These are phyloP conservation scores for Colletotrichum chlorophyti DNA, from an alignment of 2,329 filamentous ascomycete genomes.

Conservation along the genomic window DNA sequence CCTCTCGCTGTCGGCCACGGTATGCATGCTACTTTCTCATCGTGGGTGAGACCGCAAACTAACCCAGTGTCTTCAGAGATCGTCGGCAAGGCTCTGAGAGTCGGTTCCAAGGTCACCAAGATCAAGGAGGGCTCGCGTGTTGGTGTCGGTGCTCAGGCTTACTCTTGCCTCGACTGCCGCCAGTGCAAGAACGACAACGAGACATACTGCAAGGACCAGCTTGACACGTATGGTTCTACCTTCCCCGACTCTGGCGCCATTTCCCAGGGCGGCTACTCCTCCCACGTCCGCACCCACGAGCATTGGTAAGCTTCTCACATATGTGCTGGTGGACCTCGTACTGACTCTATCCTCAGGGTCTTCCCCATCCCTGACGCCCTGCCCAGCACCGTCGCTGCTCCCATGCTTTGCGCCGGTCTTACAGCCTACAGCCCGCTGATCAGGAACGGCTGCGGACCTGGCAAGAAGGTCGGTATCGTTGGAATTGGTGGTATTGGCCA, in stretches of 20 bases:
- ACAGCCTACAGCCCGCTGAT: conserved; percentile 82
- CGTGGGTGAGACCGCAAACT: background rate
- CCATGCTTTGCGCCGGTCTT: conserved; percentile 85
- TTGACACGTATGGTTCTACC: conserved; percentile 65
- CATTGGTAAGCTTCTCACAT: conserved; percentile 58
- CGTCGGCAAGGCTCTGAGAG: conserved; percentile 70
- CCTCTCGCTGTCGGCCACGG: conserved; percentile 74
- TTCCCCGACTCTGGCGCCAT: conserved; percentile 68
- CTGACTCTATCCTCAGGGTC: conserved; percentile 46
- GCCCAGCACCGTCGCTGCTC: conserved; percentile 67
- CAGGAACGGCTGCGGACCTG: conserved; percentile 76
- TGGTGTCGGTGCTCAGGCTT: conserved; percentile 73
- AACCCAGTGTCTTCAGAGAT: conserved; percentile 56
- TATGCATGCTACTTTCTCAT: conserved; percentile 36
- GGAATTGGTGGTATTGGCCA: conserved; percentile 77
- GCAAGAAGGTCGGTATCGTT: conserved; percentile 80
- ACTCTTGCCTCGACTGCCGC: conserved; percentile 69
- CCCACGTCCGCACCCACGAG: conserved; percentile 76
- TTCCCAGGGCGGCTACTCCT: conserved; percentile 66
- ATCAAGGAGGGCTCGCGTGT: conserved; percentile 69
- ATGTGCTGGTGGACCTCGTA: background rate
- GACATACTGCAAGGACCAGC: conserved; percentile 69
- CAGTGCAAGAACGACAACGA: conserved; percentile 72
- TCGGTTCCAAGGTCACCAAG: conserved; percentile 69
- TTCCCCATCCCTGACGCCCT: conserved; percentile 80